Conservation (phyloP, 257 asterid species). For the Scutellaria barbata region DNA sequence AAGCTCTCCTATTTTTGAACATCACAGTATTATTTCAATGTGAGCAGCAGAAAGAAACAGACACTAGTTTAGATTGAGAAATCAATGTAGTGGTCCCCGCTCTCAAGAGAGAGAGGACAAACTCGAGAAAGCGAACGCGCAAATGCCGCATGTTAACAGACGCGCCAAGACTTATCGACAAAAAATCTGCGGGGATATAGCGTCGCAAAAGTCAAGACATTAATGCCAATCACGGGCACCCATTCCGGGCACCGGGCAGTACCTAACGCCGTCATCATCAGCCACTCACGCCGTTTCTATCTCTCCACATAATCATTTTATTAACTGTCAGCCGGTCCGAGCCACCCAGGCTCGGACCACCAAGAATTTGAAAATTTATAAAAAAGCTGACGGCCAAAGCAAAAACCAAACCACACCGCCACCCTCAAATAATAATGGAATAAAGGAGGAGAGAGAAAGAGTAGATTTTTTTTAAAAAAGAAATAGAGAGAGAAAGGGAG, state of each 20-base stretch:
- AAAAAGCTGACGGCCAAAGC: slow-evolving; percentile 48
- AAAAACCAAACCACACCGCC: slow-evolving; percentile 28
- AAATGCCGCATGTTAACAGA: neutral
- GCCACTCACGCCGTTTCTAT: slow-evolving; percentile 49
- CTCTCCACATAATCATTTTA: slow-evolving; percentile 20
- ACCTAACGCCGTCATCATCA: slow-evolving; percentile 51
- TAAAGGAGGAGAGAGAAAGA: slow-evolving; percentile 72
- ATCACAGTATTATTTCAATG: neutral
- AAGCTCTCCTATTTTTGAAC: no score
- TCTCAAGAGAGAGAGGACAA: neutral
- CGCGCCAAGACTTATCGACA: slow-evolving; percentile 43
- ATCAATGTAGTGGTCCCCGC: slow-evolving; percentile 39
- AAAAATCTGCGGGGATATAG: slow-evolving; percentile 36
- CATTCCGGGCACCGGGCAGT: slow-evolving; percentile 43
- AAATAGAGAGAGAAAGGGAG: slow-evolving; percentile 42
- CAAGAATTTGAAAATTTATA: slow-evolving; percentile 22
- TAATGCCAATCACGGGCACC: slow-evolving; percentile 35
- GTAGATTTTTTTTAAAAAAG: neutral
- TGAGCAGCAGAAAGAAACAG: slow-evolving; percentile 15
- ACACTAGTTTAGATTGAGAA: slow-evolving; percentile 30
- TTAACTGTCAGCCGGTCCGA: slow-evolving; percentile 36
- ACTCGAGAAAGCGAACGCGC: slow-evolving; percentile 22
- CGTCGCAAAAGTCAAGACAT: slow-evolving; percentile 13
- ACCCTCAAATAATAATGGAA: slow-evolving; percentile 53
- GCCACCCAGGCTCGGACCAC: slow-evolving; percentile 56